Base-by-base conservation (phyloP, 805 yeast species). In the Candida montana region DNA sequence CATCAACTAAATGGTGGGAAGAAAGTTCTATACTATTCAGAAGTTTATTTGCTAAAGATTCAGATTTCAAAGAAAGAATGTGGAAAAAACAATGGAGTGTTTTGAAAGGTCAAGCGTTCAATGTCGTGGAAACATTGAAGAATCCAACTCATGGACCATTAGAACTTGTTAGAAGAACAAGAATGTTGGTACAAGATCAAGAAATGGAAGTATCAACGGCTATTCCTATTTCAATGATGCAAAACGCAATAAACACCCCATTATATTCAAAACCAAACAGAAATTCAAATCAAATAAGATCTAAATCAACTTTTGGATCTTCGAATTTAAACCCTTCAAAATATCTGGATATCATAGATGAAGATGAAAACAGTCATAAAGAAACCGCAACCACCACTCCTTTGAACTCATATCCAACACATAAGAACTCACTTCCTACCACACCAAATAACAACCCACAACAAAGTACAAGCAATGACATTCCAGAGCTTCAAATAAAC, bases 81-180 rank as follows among this genome's bases (percentile, higher is more conserved):
- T 83, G 84, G 79, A 65, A 60, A 24, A 74, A 74, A 44, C 90
- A 83, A 51, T 67, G 82, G 66, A 80, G 84, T 1, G 82, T 83
- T 3, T 53, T 83, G 53, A 83, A 83, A 54, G 91, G 90, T 0
- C 90, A 83, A 54, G 86, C 90, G 0, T 82, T 80, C 63, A 82
- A 81, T 49, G 81, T 83, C 3, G 83, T 81, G 4, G 87, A 83
- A 50, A 70, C 82, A 2, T 58, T 83, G 40, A 77, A 77, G 52
- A 62, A 64, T 26, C 65, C 69, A 1, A 68, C 72, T 18, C 81
- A 79, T 30, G 86, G 88, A 0, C 89, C 89, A 0, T 59, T 82
- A 41, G 88, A 82, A 46, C 61, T 83, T 11, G 81, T 79, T 1
- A 64, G 84, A 45, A 59, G 82, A 37, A 74, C 78, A 10, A 65